Conservation (phyloP, 495 filamentous ascomycete species). For the Thermochaetoides thermophila region DNA sequence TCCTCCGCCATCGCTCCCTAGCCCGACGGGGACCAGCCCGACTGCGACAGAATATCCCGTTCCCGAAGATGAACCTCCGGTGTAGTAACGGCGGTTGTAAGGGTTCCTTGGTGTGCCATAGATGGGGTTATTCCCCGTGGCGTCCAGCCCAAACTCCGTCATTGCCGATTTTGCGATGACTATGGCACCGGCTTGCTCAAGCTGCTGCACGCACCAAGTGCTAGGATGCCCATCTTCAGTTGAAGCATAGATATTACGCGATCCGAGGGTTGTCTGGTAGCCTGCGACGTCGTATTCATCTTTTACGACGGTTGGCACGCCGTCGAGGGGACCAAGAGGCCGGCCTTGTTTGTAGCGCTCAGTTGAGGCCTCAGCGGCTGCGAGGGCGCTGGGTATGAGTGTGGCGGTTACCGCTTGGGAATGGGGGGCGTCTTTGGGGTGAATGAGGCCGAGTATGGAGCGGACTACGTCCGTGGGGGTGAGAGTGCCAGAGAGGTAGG, state of each 20-base stretch:
- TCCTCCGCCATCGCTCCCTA: slow-evolving; percentile 73
- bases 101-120: slow-evolving; percentile 70
- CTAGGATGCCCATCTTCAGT: slow-evolving; percentile 31
- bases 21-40: slow-evolving; percentile 64
- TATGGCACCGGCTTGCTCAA: slow-evolving; percentile 59
- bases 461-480: slow-evolving; percentile 55
- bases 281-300: slow-evolving; percentile 56
- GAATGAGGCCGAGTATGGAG: slow-evolving; percentile 50
- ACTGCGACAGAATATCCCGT: slow-evolving; percentile 57
- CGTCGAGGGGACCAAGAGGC: slow-evolving; percentile 54
- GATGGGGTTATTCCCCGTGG: slow-evolving; percentile 69
- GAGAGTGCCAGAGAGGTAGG: slow-evolving; percentile 47
- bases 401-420: slow-evolving; percentile 51
- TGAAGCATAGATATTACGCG: slow-evolving; percentile 24
- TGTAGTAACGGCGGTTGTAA: slow-evolving; percentile 58
- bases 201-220: slow-evolving; percentile 58
- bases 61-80: slow-evolving; percentile 71
- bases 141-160: slow-evolving; percentile 73
- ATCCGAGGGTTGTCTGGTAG: slow-evolving; percentile 51
- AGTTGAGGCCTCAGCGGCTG: slow-evolving; percentile 51
- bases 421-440: slow-evolving; percentile 36
- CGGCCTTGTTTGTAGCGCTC: slow-evolving; percentile 46
- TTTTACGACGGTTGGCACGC: slow-evolving; percentile 44
- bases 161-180: slow-evolving; percentile 69
- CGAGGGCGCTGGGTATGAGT: slow-evolving; percentile 41